A percentile compares a stretch with the other conserved stretches of the same genome.
phyloP scores from a whole-genome alignment of 1,284 basidiomycete genomes.

The Vanrija sp. region DNA sequence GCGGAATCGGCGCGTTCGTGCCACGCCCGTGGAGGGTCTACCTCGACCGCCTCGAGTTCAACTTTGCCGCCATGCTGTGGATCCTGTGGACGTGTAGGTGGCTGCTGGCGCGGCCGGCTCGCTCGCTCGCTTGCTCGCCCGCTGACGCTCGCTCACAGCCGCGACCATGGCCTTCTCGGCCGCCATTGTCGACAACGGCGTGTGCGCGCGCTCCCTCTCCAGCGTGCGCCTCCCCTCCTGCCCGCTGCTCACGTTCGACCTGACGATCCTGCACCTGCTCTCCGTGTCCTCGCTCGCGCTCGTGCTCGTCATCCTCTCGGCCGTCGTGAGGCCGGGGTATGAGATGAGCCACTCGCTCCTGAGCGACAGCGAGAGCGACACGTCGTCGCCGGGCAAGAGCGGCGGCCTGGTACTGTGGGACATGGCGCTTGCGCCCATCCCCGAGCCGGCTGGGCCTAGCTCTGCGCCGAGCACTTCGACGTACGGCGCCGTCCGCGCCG shows the following conservation, averaged over 20 bases:
- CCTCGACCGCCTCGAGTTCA: slow-evolving; percentile 35
- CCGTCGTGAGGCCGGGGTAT: slow-evolving; percentile 22
- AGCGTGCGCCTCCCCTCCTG: slow-evolving; percentile 28
- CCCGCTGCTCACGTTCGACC: slow-evolving; percentile 35
- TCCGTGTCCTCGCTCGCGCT: slow-evolving; percentile 26
- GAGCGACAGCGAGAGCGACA: background rate
- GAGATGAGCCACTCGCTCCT: slow-evolving; percentile 2
- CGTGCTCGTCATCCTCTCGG: slow-evolving; percentile 32
- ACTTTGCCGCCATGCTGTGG: slow-evolving; percentile 33
- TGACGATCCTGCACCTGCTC: slow-evolving; percentile 30
- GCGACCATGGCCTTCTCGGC: slow-evolving; percentile 40
- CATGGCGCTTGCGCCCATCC: slow-evolving; percentile 28
- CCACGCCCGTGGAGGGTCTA: slow-evolving; percentile 32
- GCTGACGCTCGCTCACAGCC: slow-evolving; percentile 16
- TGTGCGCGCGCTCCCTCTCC: slow-evolving; percentile 18
- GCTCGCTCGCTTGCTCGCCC: background rate
- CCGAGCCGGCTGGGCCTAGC: background rate
- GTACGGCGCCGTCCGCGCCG: too few species aligned
- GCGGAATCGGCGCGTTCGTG: slow-evolving; percentile 12
- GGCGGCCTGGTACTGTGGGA: slow-evolving; percentile 41
- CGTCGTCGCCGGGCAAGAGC: background rate
- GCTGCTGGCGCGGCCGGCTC: too few species aligned
- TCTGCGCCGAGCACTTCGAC: background rate
- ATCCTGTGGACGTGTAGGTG: slow-evolving; percentile 39
- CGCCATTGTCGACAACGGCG: slow-evolving; percentile 27